A percentile compares a stretch with the other conserved stretches of the same genome.
Evolutionary conservation across 148 eudicot species (phyloP).

Genomic region (Arctostaphylos glauca): DNA sequence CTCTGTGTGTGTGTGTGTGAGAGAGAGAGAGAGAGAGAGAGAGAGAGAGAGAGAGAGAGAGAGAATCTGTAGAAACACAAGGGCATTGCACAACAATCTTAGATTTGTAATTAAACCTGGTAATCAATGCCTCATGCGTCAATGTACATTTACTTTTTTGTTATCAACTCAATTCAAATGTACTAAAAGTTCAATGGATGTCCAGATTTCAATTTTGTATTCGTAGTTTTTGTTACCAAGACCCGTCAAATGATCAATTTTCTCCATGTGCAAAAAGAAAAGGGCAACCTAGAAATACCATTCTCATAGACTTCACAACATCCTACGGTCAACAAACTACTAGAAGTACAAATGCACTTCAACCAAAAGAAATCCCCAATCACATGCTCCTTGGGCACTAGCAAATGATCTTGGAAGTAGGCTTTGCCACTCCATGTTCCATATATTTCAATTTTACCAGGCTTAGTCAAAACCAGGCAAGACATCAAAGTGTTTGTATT

Average conservation of each 20-base stretch:
- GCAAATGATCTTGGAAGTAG: background rate
- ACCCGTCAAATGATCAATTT: background rate
- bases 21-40: background rate
- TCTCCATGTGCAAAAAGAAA: background rate
- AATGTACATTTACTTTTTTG: no score
- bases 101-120: background rate
- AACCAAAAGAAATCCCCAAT: background rate
- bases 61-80: background rate
- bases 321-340: background rate
- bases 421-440: background rate
- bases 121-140: background rate
- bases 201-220: background rate
- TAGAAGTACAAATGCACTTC: background rate
- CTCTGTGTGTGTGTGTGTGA: background rate
- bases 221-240: background rate
- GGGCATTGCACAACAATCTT: background rate
- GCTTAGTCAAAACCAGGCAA: background rate
- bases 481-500: background rate
- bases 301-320: background rate
- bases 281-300: background rate
- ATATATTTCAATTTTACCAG: background rate
- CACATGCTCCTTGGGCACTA: background rate
- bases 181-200: background rate
- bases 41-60: constrained; percentile 1
- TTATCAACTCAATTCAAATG: background rate